Evolutionary conservation across 2,329 filamentous ascomycete species (phyloP), one percentile per base, ranked within the genome.

Genomic region (Fusarium sp.): DNA sequence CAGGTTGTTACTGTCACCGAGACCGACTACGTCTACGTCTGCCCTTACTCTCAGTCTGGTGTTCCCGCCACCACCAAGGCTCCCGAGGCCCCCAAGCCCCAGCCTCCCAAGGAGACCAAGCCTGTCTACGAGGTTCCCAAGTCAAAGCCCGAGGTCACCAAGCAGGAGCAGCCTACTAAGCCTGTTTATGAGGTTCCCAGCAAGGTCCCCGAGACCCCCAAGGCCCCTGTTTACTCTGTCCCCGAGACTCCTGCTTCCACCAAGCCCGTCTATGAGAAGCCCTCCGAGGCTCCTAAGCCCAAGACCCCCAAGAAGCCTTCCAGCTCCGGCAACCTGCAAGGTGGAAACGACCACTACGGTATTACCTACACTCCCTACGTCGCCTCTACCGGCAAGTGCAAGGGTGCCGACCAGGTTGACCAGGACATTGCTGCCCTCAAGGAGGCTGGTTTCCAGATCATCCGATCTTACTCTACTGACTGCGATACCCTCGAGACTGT

Each of bases 401-500:
- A 93, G 90, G 79, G 81, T 69, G 83, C 87, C 70, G 72, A 73
- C n/a, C 82, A 88, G 54, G 90, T 96, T 67, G 80, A 86, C 70
- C 62, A 78, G 30, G 92, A 95, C 75, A 87, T 96, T 75, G 81
- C 83, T 44, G 76, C 82, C 68, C 92, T 96, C 80, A 89, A 90
- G 79, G 56, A 77, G 60, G 89, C 89, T 74, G 93, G 93, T 69
- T 94, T 95, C 89, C 84, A 84, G 73, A 86, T 89, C 56, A 82
- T 96, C 81, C 95, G 96, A 83, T 87, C 96, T 81, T 98, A 98
- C 90, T 94, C 92, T 74, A 95, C 95, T 77, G 95, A 98, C 89
- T 98, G 96, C 88, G 87, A 89, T 84, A 92, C 92, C 63, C 92
- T 97, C 70, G 84, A 91, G 81, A 91, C 90, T 83, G 91, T 98